These are phyloP conservation scores for Alternaria hordeiaustralica DNA, from an alignment of 2,329 filamentous ascomycete genomes.

Conservation along the genomic window DNA sequence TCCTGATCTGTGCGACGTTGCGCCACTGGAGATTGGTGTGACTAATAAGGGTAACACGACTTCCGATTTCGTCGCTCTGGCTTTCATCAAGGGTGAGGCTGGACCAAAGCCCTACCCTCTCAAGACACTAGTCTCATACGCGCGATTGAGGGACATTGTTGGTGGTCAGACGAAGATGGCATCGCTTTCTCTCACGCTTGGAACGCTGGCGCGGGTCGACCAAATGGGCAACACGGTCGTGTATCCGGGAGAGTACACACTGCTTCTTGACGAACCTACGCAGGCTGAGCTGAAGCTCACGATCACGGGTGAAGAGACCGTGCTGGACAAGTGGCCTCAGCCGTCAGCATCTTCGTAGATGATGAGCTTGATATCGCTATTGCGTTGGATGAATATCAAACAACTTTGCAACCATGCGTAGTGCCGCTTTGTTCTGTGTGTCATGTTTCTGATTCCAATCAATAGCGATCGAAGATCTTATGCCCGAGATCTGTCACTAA, in stretches of 20 bases:
- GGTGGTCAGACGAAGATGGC: conserved; percentile 41
- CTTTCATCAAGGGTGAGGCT: conserved; percentile 58
- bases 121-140: conserved; percentile 61
- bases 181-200: conserved; percentile 55
- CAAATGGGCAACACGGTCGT: conserved; percentile 59
- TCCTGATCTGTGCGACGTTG: conserved; percentile 46
- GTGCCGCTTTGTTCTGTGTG: not conserved
- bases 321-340: conserved; percentile 50
- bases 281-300: conserved; percentile 53
- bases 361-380: not conserved
- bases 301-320: conserved; percentile 53
- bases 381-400: not conserved
- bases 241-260: conserved; percentile 60
- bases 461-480: not conserved
- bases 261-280: conserved; percentile 37
- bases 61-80: conserved; percentile 62
- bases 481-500: not conserved
- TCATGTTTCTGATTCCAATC: not conserved
- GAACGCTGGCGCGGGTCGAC: conserved; percentile 58
- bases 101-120: conserved; percentile 59
- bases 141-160: conserved; percentile 51
- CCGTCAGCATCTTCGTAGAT: conserved; percentile 1
- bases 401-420: not conserved
- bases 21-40: conserved; percentile 51
- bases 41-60: conserved; percentile 55